These are phyloP conservation scores for Schoenoplectus tabernaemontani DNA, from an alignment of 202 grass and related monocot species.

Conservation along the genomic window DNA sequence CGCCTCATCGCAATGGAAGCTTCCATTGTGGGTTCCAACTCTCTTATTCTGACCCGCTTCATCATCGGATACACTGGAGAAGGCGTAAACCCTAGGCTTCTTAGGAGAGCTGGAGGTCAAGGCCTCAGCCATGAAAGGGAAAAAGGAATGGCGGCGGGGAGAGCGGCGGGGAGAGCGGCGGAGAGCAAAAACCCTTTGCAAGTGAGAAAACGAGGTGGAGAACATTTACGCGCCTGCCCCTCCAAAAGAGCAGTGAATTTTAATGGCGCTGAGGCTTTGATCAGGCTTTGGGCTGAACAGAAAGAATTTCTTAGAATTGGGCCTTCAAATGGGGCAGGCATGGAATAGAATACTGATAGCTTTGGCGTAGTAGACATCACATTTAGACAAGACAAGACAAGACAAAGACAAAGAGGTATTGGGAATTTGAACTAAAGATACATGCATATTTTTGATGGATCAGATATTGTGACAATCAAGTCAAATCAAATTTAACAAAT, in stretches of 20 bases:
- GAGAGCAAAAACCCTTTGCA: conserved; percentile 48
- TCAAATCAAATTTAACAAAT: no score
- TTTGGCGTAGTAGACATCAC: no score
- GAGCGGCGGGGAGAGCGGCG: neutral
- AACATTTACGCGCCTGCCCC: neutral
- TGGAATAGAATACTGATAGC: no score
- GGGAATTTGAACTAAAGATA: no score
- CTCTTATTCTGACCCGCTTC: conserved; percentile 42
- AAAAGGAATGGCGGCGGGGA: conserved; percentile 30
- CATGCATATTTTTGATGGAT: no score
- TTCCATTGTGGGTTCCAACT: conserved; percentile 90
- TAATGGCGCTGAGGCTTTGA: neutral
- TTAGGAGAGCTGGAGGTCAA: conserved; percentile 34
- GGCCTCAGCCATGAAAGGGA: conserved; percentile 39
- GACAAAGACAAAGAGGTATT: no score
- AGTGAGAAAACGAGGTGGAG: neutral
- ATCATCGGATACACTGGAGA: conserved; percentile 22
- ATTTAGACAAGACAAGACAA: no score
- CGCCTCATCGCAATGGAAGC: conserved; percentile 97
- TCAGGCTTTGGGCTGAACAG: neutral
- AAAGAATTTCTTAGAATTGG: no score
- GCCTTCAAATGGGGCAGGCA: no score
- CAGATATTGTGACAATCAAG: no score
- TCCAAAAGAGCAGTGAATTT: neutral
- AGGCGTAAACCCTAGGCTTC: conserved; percentile 39